These are phyloP conservation scores for Pseudoneurospora amorphoporcata DNA, from an alignment of 495 filamentous ascomycete species.

Conservation along the genomic window DNA sequence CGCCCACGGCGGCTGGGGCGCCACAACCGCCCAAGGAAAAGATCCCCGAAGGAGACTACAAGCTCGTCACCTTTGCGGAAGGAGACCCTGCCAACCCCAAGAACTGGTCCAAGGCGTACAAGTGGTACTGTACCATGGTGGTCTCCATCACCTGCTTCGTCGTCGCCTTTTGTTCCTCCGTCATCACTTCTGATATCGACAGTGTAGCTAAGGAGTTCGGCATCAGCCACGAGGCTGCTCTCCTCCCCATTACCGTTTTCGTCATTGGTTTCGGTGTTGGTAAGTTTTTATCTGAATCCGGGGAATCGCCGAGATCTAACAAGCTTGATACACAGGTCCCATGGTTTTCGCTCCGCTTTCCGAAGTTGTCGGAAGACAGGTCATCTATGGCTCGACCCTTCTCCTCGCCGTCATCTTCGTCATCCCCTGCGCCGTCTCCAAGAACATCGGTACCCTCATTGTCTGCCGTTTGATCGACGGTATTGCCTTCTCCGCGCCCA, in stretches of 20 bases:
- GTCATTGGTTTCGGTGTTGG: slow-evolving; percentile 73
- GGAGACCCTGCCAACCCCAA: slow-evolving; percentile 58
- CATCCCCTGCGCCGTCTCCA: slow-evolving; percentile 65
- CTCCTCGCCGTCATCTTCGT: slow-evolving; percentile 61
- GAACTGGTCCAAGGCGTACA: slow-evolving; percentile 54
- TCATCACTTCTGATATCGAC: slow-evolving; percentile 58
- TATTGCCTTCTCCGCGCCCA: slow-evolving; percentile 73
- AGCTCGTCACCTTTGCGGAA: slow-evolving; percentile 61
- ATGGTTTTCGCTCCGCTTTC: slow-evolving; percentile 73
- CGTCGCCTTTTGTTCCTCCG: slow-evolving; percentile 51
- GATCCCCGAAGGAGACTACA: slow-evolving; percentile 33
- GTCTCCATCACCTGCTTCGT: slow-evolving; percentile 55
- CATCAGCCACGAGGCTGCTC: slow-evolving; percentile 54
- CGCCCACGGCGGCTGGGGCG: background rate
- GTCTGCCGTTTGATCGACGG: slow-evolving; percentile 66
- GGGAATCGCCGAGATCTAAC: background rate
- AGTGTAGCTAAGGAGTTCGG: slow-evolving; percentile 50
- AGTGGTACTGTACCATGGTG: slow-evolving; percentile 61
- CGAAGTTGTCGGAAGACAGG: slow-evolving; percentile 57
- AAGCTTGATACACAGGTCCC: slow-evolving; percentile 27
- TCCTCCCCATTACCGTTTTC: slow-evolving; percentile 61
- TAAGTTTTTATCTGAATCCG: slow-evolving; percentile 1
- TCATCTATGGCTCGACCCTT: slow-evolving; percentile 56
- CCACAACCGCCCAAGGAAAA: slow-evolving; percentile 4
- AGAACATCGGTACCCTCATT: slow-evolving; percentile 65